A percentile compares a stretch with the other conserved stretches of the same genome.
phyloP scores from a whole-genome alignment of 1,139 yeast genomes.

The Candida gigantensis region DNA sequence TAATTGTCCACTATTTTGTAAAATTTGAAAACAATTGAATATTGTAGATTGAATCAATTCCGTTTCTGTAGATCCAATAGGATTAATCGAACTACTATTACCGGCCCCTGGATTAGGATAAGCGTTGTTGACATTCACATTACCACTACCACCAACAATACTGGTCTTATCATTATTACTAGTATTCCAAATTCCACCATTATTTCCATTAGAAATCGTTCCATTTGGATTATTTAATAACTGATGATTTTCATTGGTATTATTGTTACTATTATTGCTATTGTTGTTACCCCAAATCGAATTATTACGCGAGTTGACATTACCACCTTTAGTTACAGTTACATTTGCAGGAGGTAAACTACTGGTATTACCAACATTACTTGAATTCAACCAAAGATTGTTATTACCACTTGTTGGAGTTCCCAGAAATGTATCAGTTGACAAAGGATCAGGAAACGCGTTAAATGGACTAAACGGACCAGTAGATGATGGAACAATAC shows the following conservation, averaged over 20 bases:
- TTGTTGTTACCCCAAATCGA: conserved; percentile 34
- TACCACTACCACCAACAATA: too few species aligned
- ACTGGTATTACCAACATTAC: conserved; percentile 4
- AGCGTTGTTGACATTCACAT: too few species aligned
- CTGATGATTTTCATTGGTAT: too few species aligned
- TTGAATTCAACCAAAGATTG: conserved; percentile 24
- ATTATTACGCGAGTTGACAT: conserved; percentile 20
- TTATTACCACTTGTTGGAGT: conserved; percentile 10
- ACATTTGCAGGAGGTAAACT: not conserved
- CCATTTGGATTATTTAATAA: conserved; percentile 4
- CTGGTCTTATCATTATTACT: too few species aligned
- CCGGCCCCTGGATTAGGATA: not conserved
- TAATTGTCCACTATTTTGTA: conserved; percentile 33
- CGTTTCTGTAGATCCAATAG: conserved; percentile 6
- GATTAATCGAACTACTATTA: not conserved
- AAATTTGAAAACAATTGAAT: conserved; percentile 35
- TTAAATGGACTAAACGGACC: conserved; percentile 15
- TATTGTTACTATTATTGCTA: conserved; percentile 4
- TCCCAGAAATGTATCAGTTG: conserved; percentile 10
- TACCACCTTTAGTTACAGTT: conserved; percentile 4
- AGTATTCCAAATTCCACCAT: conserved; percentile 17
- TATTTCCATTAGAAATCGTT: conserved; percentile 5
- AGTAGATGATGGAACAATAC: conserved; percentile 1
- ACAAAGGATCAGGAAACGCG: conserved; percentile 14
- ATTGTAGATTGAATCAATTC: conserved; percentile 23